Conservation (phyloP, 257 asterid species). For the Verbena officinalis region DNA sequence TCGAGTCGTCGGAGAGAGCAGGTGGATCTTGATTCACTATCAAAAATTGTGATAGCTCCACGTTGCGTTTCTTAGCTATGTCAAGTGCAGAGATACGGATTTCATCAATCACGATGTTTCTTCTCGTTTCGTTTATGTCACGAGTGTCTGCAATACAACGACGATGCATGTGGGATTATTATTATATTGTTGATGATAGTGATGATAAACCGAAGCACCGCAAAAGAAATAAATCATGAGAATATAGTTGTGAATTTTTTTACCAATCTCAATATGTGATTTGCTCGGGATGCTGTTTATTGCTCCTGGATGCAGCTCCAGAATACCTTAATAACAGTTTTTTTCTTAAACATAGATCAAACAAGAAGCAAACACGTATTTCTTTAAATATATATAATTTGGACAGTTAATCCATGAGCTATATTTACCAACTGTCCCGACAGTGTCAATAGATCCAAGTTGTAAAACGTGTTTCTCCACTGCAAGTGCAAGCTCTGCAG, state of each 20-base stretch:
- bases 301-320: constrained; percentile 97
- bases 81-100: constrained; percentile 59
- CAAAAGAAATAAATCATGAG: neutral
- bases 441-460: constrained; percentile 92
- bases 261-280: constrained; percentile 92
- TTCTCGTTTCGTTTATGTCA: constrained; percentile 80
- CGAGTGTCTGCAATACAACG: constrained; percentile 65
- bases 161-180: neutral
- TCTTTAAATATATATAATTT: too few relatives aligned
- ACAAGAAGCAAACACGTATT: neutral
- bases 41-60: constrained; percentile 69
- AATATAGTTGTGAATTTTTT: constrained; percentile 7
- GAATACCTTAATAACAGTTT: constrained; percentile 55
- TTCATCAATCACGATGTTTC: constrained; percentile 72
- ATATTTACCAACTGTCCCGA: constrained; percentile 87
- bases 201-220: too few relatives aligned
- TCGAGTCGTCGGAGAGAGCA: constrained; percentile 65
- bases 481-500: constrained; percentile 91
- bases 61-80: constrained; percentile 63
- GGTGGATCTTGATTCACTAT: constrained; percentile 97
- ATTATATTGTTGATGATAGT: neutral
- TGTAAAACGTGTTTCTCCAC: constrained; percentile 91
- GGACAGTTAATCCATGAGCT: neutral
- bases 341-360: neutral
- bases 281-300: constrained; percentile 97